Evolutionary conservation across 768 basidiomycete genomes (phyloP).

Genomic region (Termitomyces sp.): DNA sequence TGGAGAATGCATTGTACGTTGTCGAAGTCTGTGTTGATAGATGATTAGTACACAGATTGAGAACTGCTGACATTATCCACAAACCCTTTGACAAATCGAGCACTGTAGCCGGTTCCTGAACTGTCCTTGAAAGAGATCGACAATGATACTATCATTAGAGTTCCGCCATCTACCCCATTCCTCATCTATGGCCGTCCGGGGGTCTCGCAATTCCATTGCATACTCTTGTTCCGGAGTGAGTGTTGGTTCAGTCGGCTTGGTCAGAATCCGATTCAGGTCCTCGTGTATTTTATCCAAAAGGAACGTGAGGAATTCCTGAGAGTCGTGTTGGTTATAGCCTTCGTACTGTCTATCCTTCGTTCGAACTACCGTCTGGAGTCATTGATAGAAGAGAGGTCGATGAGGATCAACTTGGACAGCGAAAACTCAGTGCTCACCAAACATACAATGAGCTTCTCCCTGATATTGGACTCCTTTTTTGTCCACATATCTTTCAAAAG

Average conservation of each 20-base stretch:
- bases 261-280: constrained; percentile 76
- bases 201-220: constrained; percentile 68
- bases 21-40: constrained; percentile 72
- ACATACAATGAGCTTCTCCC: constrained; percentile 65
- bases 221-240: constrained; percentile 78
- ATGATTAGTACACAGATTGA: neutral
- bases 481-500: constrained; percentile 86
- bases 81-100: constrained; percentile 84
- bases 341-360: constrained; percentile 49
- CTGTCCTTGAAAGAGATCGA: constrained; percentile 97
- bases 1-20: constrained; percentile 96
- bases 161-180: constrained; percentile 91
- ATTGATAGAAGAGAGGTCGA: neutral
- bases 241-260: constrained; percentile 52
- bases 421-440: constrained; percentile 64
- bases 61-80: constrained; percentile 12
- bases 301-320: constrained; percentile 94
- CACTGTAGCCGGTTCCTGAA: constrained; percentile 89
- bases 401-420: constrained; percentile 12
- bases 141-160: constrained; percentile 90
- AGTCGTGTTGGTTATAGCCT: constrained; percentile 91
- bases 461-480: constrained; percentile 72
- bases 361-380: neutral
- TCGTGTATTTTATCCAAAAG: constrained; percentile 90
- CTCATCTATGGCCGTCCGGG: constrained; percentile 77